Evolutionary conservation across 148 eudicot species (phyloP).

Genomic region (Rhododendron griersonianum): DNA sequence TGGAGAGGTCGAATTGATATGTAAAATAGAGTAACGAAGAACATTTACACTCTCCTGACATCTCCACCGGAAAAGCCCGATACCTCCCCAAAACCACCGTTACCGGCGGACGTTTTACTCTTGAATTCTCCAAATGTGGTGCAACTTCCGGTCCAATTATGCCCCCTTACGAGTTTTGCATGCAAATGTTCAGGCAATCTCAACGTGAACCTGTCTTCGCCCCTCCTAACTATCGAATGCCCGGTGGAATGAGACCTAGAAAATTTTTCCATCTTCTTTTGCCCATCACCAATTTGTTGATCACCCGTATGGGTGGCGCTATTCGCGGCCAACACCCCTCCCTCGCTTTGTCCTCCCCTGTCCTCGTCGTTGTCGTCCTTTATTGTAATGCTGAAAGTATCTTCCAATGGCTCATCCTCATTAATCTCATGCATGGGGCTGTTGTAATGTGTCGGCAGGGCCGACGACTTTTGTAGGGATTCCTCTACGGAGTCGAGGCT

Average conservation of each 20-base stretch:
- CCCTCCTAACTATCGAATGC: constrained; percentile 47
- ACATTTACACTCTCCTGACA: constrained; percentile 8
- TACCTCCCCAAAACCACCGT: constrained; percentile 25
- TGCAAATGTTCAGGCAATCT: constrained; percentile 42
- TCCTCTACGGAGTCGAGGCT: constrained; percentile 25
- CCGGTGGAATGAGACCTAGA: constrained; percentile 77
- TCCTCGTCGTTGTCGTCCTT: constrained; percentile 13
- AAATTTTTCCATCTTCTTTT: constrained; percentile 25
- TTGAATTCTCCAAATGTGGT: constrained; percentile 40
- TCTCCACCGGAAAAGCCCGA: constrained; percentile 11
- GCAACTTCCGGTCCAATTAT: constrained; percentile 39
- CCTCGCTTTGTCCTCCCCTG: not conserved
- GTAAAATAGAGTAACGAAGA: not conserved
- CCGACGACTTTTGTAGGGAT: constrained; percentile 13
- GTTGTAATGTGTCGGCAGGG: not conserved
- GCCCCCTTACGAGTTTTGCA: constrained; percentile 31
- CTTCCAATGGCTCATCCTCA: constrained; percentile 19
- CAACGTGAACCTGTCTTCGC: constrained; percentile 50
- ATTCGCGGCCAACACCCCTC: not conserved
- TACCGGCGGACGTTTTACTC: not conserved
- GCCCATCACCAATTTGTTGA: not conserved
- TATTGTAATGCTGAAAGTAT: constrained; percentile 26
- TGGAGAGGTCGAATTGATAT: not conserved
- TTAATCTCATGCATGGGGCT: not conserved
- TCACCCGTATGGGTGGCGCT: not conserved